These are phyloP conservation scores for Marasmius fiardii DNA, from an alignment of 1,284 basidiomycete genomes.

Conservation along the genomic window DNA sequence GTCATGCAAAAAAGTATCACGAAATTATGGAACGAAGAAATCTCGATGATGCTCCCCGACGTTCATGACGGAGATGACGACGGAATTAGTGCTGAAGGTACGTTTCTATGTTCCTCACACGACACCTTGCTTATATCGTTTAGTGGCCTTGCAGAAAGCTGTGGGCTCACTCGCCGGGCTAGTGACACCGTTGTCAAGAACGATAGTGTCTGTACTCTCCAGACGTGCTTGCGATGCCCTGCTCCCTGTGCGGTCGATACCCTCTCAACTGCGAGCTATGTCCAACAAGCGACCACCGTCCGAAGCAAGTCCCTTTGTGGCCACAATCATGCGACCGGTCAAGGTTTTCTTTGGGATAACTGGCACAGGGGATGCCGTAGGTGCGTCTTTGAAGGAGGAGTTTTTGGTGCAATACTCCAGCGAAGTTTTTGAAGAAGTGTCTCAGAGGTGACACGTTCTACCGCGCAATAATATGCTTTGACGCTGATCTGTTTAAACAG, in stretches of 20 bases:
- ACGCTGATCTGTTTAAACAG: conserved; percentile 27
- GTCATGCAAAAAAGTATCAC: conserved; percentile 47
- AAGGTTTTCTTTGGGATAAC: conserved; percentile 72
- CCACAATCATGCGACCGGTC: conserved; percentile 80
- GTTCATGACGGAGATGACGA: conserved; percentile 32
- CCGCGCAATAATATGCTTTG: conserved; percentile 2
- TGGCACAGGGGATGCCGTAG: conserved; percentile 44
- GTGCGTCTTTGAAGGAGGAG: conserved; percentile 51
- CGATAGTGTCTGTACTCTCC: conserved; percentile 72
- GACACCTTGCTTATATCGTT: neutral
- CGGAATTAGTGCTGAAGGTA: conserved; percentile 51
- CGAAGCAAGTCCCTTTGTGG: conserved; percentile 84
- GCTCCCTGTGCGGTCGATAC: conserved; percentile 83
- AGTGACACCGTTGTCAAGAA: conserved; percentile 52
- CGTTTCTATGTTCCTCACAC: conserved; percentile 7
- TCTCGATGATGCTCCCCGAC: conserved; percentile 57
- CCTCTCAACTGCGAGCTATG: conserved; percentile 83
- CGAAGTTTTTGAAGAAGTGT: conserved; percentile 74
- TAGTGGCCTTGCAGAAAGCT: conserved; percentile 58
- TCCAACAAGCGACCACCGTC: conserved; percentile 66
- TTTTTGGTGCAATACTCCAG: conserved; percentile 54
- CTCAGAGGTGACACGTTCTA: conserved; percentile 48
- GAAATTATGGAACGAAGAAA: conserved; percentile 64
- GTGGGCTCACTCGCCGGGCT: conserved; percentile 46
- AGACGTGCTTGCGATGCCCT: conserved; percentile 83